Conservation (phyloP, 495 filamentous ascomycete genomes). For the Neurospora africana region DNA sequence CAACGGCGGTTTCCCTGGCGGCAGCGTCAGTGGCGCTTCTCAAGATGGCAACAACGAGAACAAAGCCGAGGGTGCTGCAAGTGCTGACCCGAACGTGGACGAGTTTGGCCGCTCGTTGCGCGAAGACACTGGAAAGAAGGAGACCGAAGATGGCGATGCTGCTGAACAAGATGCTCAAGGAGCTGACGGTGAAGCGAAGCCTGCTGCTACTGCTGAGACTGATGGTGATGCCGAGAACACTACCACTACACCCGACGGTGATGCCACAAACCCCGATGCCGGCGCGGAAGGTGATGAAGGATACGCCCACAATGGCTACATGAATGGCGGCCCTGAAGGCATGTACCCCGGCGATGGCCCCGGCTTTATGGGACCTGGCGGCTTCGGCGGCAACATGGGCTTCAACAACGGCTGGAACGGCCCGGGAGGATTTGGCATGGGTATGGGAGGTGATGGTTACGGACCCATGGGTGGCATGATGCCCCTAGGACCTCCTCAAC, state of each 20-base stretch:
- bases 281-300: neutral
- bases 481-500: slow-evolving; percentile 2
- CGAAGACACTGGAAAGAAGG: slow-evolving; percentile 12
- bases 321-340: neutral
- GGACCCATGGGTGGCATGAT: neutral
- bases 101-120: slow-evolving; percentile 44
- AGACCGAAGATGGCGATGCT: slow-evolving; percentile 10
- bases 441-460: neutral
- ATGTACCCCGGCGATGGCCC: neutral
- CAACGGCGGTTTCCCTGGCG: slow-evolving; percentile 4
- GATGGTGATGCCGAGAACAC: neutral
- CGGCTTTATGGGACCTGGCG: neutral
- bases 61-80: slow-evolving; percentile 9
- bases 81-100: slow-evolving; percentile 31
- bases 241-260: neutral
- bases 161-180: slow-evolving; percentile 17
- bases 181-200: slow-evolving; percentile 10
- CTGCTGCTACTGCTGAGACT: neutral
- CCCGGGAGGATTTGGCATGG: neutral
- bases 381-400: neutral
- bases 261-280: neutral
- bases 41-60: slow-evolving; percentile 2
- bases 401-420: neutral
- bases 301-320: neutral
- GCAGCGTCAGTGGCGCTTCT: slow-evolving; percentile 4